Evolutionary conservation across 495 filamentous ascomycete species (phyloP).

Genomic region (Neurospora sp.): DNA sequence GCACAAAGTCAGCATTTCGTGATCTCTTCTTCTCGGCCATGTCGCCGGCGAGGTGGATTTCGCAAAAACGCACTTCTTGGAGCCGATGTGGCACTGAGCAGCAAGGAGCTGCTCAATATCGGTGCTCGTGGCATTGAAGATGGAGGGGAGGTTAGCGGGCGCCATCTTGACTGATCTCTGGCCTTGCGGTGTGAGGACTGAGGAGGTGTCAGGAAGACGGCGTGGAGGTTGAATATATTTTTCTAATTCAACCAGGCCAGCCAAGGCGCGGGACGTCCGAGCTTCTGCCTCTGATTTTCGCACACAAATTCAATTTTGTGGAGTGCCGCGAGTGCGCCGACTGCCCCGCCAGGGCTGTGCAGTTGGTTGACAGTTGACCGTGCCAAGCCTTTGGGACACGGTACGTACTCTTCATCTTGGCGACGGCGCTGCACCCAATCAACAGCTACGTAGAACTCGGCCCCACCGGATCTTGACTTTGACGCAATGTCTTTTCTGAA

Average conservation of each 20-base stretch:
- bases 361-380: constrained; percentile 2
- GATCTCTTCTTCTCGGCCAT: not conserved
- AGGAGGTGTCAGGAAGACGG: constrained; percentile 39
- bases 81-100: constrained; percentile 92
- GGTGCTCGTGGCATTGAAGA: constrained; percentile 59
- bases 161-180: constrained; percentile 67
- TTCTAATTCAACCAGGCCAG: constrained; percentile 18
- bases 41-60: not conserved
- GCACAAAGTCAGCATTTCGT: constrained; percentile 9
- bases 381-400: not conserved
- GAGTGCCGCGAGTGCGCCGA: constrained; percentile 10
- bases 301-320: constrained; percentile 29
- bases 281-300: constrained; percentile 19
- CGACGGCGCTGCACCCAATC: not conserved
- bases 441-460: not conserved
- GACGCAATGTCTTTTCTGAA: not conserved
- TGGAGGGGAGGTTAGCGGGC: constrained; percentile 77
- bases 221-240: constrained; percentile 21
- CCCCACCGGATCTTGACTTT: not conserved
- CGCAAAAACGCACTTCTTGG: constrained; percentile 59
- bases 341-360: constrained; percentile 29
- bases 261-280: constrained; percentile 1
- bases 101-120: constrained; percentile 99
- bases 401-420: not conserved
- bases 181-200: constrained; percentile 35